Percentiles rank a stretch among this genome's conserved stretches.
Conservation (phyloP, 2,329 filamentous ascomycete genomes). For the Trichoderma koningiopsis region DNA sequence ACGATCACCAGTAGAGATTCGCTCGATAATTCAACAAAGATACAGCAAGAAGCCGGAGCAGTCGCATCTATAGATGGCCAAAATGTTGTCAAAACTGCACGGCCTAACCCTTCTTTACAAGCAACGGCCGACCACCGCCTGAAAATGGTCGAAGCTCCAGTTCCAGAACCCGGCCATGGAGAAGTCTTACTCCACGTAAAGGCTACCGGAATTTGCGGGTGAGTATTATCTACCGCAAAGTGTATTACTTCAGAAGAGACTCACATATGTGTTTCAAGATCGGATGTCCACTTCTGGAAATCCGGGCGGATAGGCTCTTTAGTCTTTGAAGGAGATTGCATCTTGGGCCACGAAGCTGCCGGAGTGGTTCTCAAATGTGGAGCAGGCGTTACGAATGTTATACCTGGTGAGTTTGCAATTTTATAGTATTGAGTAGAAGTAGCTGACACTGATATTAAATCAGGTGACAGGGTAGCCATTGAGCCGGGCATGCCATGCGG, state of each 20-base stretch:
- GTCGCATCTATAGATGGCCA: background rate
- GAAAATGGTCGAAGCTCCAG: conserved; percentile 8
- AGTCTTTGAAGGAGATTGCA: conserved; percentile 13
- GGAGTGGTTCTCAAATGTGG: conserved; percentile 11
- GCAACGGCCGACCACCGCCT: conserved; percentile 10
- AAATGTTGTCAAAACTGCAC: background rate
- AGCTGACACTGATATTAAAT: background rate
- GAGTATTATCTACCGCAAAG: background rate
- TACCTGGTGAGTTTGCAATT: background rate
- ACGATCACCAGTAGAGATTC: background rate
- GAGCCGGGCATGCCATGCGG: conserved; percentile 14
- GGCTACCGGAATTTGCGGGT: conserved; percentile 15
- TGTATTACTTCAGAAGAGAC: no score
- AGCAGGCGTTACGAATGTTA: conserved; percentile 7
- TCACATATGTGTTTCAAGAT: background rate
- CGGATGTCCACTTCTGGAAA: conserved; percentile 21
- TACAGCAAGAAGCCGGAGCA: background rate
- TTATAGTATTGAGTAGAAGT: background rate
- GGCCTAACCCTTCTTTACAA: conserved; percentile 9
- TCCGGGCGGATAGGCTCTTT: conserved; percentile 12
- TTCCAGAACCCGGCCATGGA: background rate
- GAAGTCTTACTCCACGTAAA: conserved; percentile 8
- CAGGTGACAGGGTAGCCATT: conserved; percentile 5
- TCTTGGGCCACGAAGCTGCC: conserved; percentile 14
- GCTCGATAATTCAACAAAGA: background rate